Conservation (phyloP, 2,329 filamentous ascomycete species). For the Fusarium xylarioides region DNA sequence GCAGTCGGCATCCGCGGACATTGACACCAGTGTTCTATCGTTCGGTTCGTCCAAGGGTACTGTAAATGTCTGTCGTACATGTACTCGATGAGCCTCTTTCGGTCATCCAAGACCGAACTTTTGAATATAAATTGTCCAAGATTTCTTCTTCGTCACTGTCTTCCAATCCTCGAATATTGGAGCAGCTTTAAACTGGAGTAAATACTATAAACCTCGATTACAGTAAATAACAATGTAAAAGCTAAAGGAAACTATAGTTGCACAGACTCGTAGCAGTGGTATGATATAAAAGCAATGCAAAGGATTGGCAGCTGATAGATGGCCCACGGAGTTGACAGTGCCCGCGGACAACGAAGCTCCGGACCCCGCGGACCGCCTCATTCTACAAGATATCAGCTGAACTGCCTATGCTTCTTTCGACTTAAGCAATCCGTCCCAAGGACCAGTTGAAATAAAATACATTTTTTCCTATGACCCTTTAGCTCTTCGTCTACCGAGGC, state of each 20-base stretch:
- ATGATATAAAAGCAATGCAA: no score
- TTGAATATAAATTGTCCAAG: rapidly evolving
- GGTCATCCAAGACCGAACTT: not conserved
- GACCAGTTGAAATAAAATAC: rapidly evolving
- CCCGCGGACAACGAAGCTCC: not conserved
- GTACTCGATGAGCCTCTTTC: rapidly evolving
- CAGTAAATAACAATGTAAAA: no score
- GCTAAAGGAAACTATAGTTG: no score
- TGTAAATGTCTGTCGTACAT: not conserved
- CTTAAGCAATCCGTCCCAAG: not conserved
- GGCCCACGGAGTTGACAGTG: not conserved
- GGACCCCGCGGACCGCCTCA: not conserved
- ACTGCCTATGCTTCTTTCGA: not conserved
- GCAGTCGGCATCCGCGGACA: not conserved
- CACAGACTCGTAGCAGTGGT: no score
- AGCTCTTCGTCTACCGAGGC: not conserved
- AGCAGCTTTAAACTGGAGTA: not conserved
- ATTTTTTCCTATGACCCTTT: rapidly evolving
- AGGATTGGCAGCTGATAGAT: not conserved
- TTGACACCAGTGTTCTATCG: not conserved
- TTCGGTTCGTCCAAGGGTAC: not conserved
- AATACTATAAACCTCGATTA: no score
- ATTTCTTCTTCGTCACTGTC: not conserved
- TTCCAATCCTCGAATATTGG: rapidly evolving
- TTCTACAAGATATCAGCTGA: not conserved